These are phyloP conservation scores for Diaporthe sp. DNA, from an alignment of 2,329 filamentous ascomycete genomes.

Conservation along the genomic window DNA sequence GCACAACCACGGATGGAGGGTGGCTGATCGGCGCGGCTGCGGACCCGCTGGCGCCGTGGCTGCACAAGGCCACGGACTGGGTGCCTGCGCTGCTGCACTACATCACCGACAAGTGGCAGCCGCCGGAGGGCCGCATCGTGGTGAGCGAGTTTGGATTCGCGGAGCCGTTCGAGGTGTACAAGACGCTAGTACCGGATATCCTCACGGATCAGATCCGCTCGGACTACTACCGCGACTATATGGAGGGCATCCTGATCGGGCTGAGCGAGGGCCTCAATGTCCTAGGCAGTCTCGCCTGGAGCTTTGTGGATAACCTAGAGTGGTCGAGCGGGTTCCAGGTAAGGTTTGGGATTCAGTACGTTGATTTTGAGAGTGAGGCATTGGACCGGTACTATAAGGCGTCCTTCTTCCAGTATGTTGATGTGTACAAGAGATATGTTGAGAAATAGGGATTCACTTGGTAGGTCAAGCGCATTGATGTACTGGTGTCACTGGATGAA, in stretches of 20 bases:
- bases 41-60: too few relatives aligned
- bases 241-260: conserved; percentile 25
- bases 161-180: too few relatives aligned
- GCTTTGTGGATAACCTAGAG: conserved; percentile 34
- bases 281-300: conserved; percentile 18
- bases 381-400: conserved; percentile 36
- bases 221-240: conserved; percentile 34
- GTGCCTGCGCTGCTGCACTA: too few relatives aligned
- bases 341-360: conserved; percentile 32
- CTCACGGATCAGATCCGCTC: conserved; percentile 36
- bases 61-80: too few relatives aligned
- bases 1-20: too few relatives aligned
- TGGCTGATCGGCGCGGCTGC: too few relatives aligned
- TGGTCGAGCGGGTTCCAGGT: conserved; percentile 30
- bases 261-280: too few relatives aligned
- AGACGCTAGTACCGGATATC: conserved; percentile 29
- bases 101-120: too few relatives aligned
- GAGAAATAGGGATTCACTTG: background rate
- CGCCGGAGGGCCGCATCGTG: too few relatives aligned
- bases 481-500: background rate
- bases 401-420: conserved; percentile 35
- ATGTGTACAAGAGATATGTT: conserved; percentile 31
- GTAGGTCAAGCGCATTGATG: background rate
- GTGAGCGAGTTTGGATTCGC: too few relatives aligned
- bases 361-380: conserved; percentile 31